Conservation (phyloP, 306 rosid genomes). For the Luffa aegyptiaca region DNA sequence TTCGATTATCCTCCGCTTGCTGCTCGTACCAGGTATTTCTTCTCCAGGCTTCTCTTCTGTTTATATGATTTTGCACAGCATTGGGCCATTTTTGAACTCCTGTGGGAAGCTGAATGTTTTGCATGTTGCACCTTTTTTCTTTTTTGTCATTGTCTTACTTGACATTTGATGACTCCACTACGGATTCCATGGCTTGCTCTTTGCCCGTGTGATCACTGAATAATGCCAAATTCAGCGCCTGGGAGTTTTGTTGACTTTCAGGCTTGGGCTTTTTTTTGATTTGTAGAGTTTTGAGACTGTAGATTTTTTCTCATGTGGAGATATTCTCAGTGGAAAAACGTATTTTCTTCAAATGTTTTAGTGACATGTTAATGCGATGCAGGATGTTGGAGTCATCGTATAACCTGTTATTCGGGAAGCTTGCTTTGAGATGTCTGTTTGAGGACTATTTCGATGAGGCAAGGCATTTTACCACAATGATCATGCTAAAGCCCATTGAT, state of each 20-base stretch:
- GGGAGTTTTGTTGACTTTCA: neutral
- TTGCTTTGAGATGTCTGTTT: slow-evolving; percentile 73
- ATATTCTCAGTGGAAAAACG: neutral
- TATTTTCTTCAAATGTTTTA: neutral
- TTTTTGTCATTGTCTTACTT: neutral
- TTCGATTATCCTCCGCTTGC: slow-evolving; percentile 95
- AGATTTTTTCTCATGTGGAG: neutral
- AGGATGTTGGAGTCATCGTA: slow-evolving; percentile 91
- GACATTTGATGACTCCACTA: neutral
- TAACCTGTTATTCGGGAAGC: slow-evolving; percentile 72
- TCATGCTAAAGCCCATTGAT: slow-evolving; percentile 92
- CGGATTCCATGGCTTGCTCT: neutral
- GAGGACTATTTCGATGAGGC: slow-evolving; percentile 72
- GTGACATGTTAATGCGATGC: slow-evolving; percentile 17
- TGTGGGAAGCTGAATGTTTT: neutral
- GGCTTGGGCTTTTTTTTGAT: neutral
- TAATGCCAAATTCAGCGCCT: neutral
- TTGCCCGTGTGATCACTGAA: neutral
- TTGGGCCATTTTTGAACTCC: neutral
- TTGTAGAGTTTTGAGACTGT: neutral
- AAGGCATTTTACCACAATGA: slow-evolving; percentile 51
- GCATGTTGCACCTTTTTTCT: neutral
- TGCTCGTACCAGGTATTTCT: slow-evolving; percentile 59
- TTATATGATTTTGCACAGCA: neutral
- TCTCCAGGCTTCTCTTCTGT: neutral